A percentile compares a stretch with the other conserved stretches of the same genome.
These are phyloP conservation scores for Zygotorulaspora chibaensis DNA, from an alignment of 805 yeast species.

Conservation along the genomic window DNA sequence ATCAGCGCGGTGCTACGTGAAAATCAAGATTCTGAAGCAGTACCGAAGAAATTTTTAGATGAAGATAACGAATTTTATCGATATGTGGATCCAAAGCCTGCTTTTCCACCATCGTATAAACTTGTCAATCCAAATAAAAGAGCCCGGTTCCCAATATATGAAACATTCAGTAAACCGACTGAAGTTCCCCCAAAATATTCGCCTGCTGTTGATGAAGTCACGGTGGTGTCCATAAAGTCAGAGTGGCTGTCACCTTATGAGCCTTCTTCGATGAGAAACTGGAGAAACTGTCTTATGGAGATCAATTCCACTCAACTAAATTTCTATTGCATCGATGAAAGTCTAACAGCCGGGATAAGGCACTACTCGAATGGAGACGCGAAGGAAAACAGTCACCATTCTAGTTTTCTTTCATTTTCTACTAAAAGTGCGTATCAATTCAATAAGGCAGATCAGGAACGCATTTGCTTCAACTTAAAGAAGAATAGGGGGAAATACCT, in stretches of 20 bases:
- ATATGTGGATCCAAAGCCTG: slow-evolving; percentile 39
- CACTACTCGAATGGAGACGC: slow-evolving; percentile 28
- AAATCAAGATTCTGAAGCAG: background rate
- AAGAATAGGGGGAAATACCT: slow-evolving; percentile 26
- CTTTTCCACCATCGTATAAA: slow-evolving; percentile 31
- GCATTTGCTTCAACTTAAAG: slow-evolving; percentile 19
- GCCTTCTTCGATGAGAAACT: slow-evolving; percentile 57
- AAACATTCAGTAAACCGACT: slow-evolving; percentile 24
- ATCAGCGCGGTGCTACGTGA: background rate
- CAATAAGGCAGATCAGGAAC: slow-evolving; percentile 28
- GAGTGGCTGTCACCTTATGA: slow-evolving; percentile 82
- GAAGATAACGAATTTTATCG: slow-evolving; percentile 25
- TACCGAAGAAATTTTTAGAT: slow-evolving; percentile 7
- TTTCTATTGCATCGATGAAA: slow-evolving; percentile 47
- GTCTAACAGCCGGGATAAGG: slow-evolving; percentile 29
- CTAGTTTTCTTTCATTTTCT: slow-evolving; percentile 15
- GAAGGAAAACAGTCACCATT: slow-evolving; percentile 13
- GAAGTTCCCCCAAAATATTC: slow-evolving; percentile 59
- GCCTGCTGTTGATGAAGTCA: slow-evolving; percentile 60
- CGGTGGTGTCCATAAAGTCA: slow-evolving; percentile 55
- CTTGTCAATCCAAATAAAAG: slow-evolving; percentile 26
- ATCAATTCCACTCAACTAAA: slow-evolving; percentile 84
- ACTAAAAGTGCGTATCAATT: slow-evolving; percentile 23
- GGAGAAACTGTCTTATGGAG: slow-evolving; percentile 68
- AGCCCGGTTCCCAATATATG: slow-evolving; percentile 36